phyloP scores from a whole-genome alignment of 345 rosid species.

The Ailanthus altissimus region DNA sequence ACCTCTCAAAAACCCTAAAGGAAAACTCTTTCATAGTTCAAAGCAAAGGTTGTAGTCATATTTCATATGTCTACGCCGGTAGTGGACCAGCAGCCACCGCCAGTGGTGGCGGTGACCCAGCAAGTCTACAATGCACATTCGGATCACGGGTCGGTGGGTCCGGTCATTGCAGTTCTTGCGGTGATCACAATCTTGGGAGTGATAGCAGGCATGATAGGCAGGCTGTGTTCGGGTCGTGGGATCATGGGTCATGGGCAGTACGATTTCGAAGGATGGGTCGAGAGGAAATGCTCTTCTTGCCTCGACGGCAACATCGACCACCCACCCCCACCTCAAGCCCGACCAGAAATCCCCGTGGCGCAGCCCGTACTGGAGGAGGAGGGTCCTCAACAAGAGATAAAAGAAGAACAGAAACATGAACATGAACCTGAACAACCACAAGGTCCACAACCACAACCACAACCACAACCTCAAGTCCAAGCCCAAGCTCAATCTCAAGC shows the following conservation, averaged over 20 bases:
- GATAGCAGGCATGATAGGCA: constrained; percentile 61
- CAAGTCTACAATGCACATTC: constrained; percentile 39
- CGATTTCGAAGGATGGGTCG: constrained; percentile 69
- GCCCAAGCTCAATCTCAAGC: too few relatives aligned
- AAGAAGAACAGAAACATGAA: constrained; percentile 28
- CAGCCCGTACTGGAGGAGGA: constrained; percentile 26
- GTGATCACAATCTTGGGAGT: constrained; percentile 59
- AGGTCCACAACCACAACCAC: too few relatives aligned
- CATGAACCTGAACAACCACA: too few relatives aligned
- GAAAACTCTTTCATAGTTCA: background rate
- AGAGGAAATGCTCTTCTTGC: constrained; percentile 67
- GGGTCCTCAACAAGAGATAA: constrained; percentile 24
- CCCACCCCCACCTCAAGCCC: constrained; percentile 40
- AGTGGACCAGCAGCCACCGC: constrained; percentile 42
- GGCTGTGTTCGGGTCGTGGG: constrained; percentile 61
- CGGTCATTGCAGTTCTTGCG: constrained; percentile 65
- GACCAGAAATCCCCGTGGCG: constrained; percentile 29
- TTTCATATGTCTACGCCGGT: constrained; percentile 41
- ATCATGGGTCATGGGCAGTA: constrained; percentile 54
- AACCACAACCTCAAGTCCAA: too few relatives aligned
- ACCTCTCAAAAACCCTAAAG: constrained; percentile 18
- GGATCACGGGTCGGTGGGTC: constrained; percentile 59
- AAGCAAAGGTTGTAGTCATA: background rate
- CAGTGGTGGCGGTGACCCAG: constrained; percentile 29
- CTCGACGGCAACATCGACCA: constrained; percentile 48